Evolutionary conservation across 345 rosid species (phyloP), one percentile per base, ranked within the genome.

Genomic region (Boechera divaricarpa): DNA sequence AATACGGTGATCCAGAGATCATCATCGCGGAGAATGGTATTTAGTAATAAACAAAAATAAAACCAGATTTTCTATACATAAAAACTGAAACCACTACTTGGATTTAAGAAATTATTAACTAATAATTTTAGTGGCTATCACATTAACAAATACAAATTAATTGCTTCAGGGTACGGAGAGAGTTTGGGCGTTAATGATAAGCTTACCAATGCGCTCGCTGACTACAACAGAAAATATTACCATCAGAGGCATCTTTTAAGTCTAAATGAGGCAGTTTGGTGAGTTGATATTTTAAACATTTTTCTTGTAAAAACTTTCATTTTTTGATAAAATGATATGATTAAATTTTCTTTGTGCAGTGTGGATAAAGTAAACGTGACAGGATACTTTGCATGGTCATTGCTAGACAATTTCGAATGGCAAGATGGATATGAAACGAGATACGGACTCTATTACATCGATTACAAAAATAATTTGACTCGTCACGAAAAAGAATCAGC

Each of bases 381-480:
- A 68, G 90, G 90, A n/a, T 88, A 86, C 66, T 73, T 86, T 28
- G 79, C 81, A 48, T 86, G 87, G 87, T 81, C 77, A 68, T 51
- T 83, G 11, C 53, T 85, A 24, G 89, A 87, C 73, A 79, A 84
- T 54, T 83, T 87, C 67, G 89, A 88, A 61, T 88, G 88, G 86
- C 44, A 5, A 2, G 75, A 71, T 11, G 87, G 88, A 1, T 85
- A 49, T 49, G 13, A 2, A 7, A 1, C 67, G 4, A 78, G 89
- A 78, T 88, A 60, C 31, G 92, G 90, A 2, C 77, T 86, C 10
- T 86, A 85, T 75, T 83, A 85, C 63, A 62, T 76, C 5, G 87
- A 86, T 67, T 82, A 42, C 70, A 79, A 74, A 24, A 71, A 81
- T 63, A 75, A 80, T 56, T 74, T 82, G 63, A 83, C 74, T 3